Base-by-base conservation (phyloP, 1,284 basidiomycete species). In the Boletellus deceptivus region DNA sequence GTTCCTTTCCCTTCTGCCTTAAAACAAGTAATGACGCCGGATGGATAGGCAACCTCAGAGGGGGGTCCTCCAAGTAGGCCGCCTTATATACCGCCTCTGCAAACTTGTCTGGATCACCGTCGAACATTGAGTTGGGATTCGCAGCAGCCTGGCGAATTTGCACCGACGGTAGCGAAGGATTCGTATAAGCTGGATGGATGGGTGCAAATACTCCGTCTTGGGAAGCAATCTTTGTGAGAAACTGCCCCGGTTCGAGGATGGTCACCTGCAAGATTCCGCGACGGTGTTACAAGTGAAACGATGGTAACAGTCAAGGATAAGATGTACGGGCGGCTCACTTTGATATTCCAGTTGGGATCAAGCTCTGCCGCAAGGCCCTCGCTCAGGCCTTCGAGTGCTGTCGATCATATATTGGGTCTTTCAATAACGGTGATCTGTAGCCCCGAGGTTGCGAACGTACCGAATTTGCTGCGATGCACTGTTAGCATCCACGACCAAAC, bases 21-120 rank as follows among this genome's bases (percentile, higher is more conserved):
- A 56, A 14, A 3, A 16, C 0, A 3, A 1, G 41, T 20, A 65
- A 17, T 13, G 58, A n/a, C 10, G 25, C 24, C n/a, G 46, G 42
- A 8, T 69, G 63, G 2, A 70, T 39, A 4, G 65, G 61, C 5
- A 69, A 24, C 22, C 61, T 60, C 45, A 69, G 33, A 25, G 67
- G 70, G 4, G 68, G 62, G 16, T 58, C 49, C 6, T 60, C 54
- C 37, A 62, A 36, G 27, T 52, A 52, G 14, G 54, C 53, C 4
- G 31, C 25, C 29, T 14, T 58, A 34, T 60, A 54, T 6, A 64
- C 39, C 0, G 17, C 48, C 13, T 53, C 48, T 17, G 52, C 59
- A 33, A 61, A 52, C 40, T 55, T 64, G n/a, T 49, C 38, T 5
- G 56, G 53, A 39, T 63, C 62, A 10, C 64, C 60, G 25, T 53